phyloP scores from a whole-genome alignment of 805 yeast species.

The Metschnikowia gelsemii region DNA sequence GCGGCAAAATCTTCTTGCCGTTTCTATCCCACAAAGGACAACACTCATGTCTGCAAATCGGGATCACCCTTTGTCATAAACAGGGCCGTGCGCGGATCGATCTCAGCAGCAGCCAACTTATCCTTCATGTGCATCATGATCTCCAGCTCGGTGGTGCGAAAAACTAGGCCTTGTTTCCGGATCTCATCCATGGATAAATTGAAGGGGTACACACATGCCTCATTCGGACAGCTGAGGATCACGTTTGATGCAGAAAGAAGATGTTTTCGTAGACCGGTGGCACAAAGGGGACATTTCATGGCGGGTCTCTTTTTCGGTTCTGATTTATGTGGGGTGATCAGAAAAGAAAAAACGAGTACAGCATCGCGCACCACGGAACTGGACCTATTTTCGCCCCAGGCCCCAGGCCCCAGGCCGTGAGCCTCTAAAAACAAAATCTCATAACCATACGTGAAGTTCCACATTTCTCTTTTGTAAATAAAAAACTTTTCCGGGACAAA shows the following conservation, averaged over 20 bases:
- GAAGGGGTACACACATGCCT: constrained; percentile 34
- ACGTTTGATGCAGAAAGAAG: constrained; percentile 29
- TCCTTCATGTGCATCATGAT: constrained; percentile 28
- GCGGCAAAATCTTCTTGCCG: too few species aligned
- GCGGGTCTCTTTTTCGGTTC: neutral
- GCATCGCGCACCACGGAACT: too few species aligned
- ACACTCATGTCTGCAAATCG: too few species aligned
- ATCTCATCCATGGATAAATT: constrained; percentile 31
- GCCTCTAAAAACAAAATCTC: too few species aligned
- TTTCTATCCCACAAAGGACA: too few species aligned
- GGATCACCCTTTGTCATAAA: constrained; percentile 21
- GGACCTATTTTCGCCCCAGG: too few species aligned
- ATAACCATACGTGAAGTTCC: too few species aligned
- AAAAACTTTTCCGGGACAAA: too few species aligned
- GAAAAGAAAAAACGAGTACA: neutral
- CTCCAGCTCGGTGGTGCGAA: constrained; percentile 23
- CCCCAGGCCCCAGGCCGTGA: too few species aligned
- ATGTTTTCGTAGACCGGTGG: constrained; percentile 24
- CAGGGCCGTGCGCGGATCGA: constrained; percentile 27
- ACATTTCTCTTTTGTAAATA: too few species aligned
- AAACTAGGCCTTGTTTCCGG: constrained; percentile 25
- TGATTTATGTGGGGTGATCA: neutral
- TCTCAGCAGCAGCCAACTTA: constrained; percentile 27
- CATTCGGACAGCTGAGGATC: constrained; percentile 30
- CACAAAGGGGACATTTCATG: constrained; percentile 34